phyloP scores from a whole-genome alignment of 2,329 filamentous ascomycete species.

The Diaporthe amygdali region DNA sequence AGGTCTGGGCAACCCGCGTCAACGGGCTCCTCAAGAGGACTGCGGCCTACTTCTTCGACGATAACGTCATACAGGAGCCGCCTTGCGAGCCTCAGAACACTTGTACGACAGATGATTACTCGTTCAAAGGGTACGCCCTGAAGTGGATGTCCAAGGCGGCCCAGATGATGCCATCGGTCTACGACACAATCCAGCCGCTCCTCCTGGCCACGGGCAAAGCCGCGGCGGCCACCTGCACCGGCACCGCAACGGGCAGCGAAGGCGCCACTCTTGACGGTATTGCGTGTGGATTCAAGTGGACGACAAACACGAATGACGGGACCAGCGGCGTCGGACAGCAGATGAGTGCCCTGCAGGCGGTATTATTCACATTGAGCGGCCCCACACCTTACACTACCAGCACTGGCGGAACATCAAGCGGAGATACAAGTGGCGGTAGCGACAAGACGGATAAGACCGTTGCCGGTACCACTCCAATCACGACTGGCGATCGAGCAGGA shows the following conservation, averaged over 20 bases:
- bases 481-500: slow-evolving; percentile 49
- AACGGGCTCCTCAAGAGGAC: slow-evolving; percentile 58
- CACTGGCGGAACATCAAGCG: slow-evolving; percentile 56
- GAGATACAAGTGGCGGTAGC: slow-evolving; percentile 46
- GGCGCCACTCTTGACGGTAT: slow-evolving; percentile 58
- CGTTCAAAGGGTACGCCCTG: slow-evolving; percentile 73
- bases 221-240: slow-evolving; percentile 67
- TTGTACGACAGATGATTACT: slow-evolving; percentile 74
- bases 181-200: slow-evolving; percentile 58
- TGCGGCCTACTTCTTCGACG: slow-evolving; percentile 51
- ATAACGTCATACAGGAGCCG: slow-evolving; percentile 68
- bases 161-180: slow-evolving; percentile 64
- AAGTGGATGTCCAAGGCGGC: slow-evolving; percentile 67
- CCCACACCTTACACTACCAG: slow-evolving; percentile 46
- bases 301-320: slow-evolving; percentile 51
- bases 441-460: slow-evolving; percentile 33
- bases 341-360: slow-evolving; percentile 62
- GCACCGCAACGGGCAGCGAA: slow-evolving; percentile 62
- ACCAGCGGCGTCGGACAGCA: slow-evolving; percentile 63
- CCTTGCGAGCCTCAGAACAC: slow-evolving; percentile 63
- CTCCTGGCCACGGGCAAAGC: slow-evolving; percentile 62
- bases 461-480: background rate
- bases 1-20: slow-evolving; percentile 60
- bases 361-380: slow-evolving; percentile 46
- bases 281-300: slow-evolving; percentile 72